Conservation (phyloP, 495 filamentous ascomycete species). For the Trypethelium eluteriae region DNA sequence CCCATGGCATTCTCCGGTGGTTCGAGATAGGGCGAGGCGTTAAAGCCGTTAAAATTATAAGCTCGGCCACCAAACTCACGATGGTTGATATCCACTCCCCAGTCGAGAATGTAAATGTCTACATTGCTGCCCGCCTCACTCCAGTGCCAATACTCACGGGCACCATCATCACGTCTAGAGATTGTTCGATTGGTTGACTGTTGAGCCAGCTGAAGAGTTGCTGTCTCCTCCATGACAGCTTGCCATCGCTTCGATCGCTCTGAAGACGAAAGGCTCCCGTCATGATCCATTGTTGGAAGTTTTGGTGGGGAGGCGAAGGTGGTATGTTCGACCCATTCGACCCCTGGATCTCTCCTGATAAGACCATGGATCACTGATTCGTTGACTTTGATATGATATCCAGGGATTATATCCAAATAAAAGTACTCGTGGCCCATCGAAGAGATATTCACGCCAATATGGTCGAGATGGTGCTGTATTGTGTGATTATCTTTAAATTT, state of each 20-base stretch:
- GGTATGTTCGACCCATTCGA: conserved; percentile 2
- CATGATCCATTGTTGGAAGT: background rate
- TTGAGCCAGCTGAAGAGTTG: background rate
- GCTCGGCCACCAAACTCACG: conserved; percentile 1
- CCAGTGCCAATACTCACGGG: background rate
- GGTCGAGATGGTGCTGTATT: background rate
- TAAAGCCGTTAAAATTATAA: background rate
- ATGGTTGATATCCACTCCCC: background rate
- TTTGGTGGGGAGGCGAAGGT: background rate
- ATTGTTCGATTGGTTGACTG: background rate
- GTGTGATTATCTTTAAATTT: conserved; percentile 6
- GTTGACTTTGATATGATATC: background rate
- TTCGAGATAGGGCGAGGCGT: background rate
- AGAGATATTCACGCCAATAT: background rate
- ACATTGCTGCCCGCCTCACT: background rate
- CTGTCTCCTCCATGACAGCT: background rate
- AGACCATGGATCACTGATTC: background rate
- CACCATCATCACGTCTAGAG: background rate
- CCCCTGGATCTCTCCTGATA: background rate
- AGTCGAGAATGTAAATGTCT: background rate
- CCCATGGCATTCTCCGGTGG: background rate
- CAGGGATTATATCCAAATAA: background rate
- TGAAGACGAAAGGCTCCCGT: background rate
- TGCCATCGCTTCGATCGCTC: background rate
- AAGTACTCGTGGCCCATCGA: conserved; percentile 1